Base-by-base conservation (phyloP, 2,329 filamentous ascomycete species). In the Beauveria sp. region DNA sequence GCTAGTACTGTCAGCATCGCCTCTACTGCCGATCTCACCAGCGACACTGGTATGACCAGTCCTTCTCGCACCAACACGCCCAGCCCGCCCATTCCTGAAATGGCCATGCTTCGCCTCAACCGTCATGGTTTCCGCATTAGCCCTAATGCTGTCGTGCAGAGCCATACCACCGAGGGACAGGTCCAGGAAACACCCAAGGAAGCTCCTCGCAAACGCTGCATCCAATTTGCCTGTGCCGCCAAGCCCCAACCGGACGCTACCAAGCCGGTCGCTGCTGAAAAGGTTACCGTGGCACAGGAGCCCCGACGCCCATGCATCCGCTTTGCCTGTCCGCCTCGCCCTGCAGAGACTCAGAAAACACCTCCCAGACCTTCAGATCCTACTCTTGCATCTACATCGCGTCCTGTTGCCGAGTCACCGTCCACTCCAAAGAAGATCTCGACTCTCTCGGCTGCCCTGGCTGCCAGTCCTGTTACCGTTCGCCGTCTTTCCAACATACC, bases 21-120 rank as follows among this genome's bases (percentile, higher is more conserved):
- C 51, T 96, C 93, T 1, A 96, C 91, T 3, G 90, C 90, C 43
- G 93, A 97, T 66, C 81, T 98, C 62, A 97, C 92, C n/a, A 97
- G 93, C 74, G 95, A 97, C 70, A 95, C 90, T 62, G 93, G 91
- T 63, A 78, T 96, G 63, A 96, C 93, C 20, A 97, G 91, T 69
- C 92, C 93, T 48, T 89, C 91, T n/a, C 83, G 91, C 61, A 90
- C 91, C 42, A 91, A 86, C 72, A 93, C 91, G 0, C 91, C 93
- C 1, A 98, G 93, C 70, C 93, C 95, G 20, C 91, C 91, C n/a
- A 80, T 88, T 3, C 86, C 86, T 5, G 81, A 86, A 20, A 78
- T 84, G 58, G 76, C 78, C 22, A 78, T 81, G 60, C 71, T 76
- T 8, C 76, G 74, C 28, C 65, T 82, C 40, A 71, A 75, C 48